Conservation (phyloP, 2,329 filamentous ascomycete species). For the Alternaria incomplexa region DNA sequence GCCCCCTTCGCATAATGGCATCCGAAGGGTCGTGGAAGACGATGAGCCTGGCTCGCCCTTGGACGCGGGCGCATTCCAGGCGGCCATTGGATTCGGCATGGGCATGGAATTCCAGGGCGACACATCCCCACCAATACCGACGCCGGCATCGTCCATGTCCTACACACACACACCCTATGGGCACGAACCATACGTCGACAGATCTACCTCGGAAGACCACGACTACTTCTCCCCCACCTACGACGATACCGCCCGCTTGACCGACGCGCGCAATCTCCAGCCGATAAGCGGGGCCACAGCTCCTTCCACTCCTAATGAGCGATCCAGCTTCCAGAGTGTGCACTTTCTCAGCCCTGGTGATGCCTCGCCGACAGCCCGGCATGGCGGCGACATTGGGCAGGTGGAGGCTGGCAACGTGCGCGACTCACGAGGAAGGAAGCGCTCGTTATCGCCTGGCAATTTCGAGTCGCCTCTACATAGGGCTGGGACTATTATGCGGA, state of each 20-base stretch:
- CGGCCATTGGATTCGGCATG: conserved; percentile 55
- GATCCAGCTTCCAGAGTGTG: conserved; percentile 61
- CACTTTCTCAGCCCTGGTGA: conserved; percentile 57
- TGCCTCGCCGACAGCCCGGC: conserved; percentile 52
- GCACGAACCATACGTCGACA: conserved; percentile 38
- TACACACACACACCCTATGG: conserved; percentile 46
- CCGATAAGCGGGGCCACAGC: conserved; percentile 60
- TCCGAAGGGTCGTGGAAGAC: conserved; percentile 46
- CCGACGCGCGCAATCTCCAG: conserved; percentile 61
- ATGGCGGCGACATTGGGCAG: conserved; percentile 66
- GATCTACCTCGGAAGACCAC: conserved; percentile 60
- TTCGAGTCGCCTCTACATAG: conserved; percentile 56
- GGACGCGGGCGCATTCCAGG: conserved; percentile 55
- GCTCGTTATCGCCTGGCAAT: conserved; percentile 55
- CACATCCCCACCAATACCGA: conserved; percentile 35
- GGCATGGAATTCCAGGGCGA: conserved; percentile 55
- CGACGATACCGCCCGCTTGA: conserved; percentile 66
- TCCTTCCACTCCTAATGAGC: conserved; percentile 44
- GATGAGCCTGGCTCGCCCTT: conserved; percentile 49
- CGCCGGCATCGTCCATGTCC: conserved; percentile 55
- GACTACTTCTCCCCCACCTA: conserved; percentile 61
- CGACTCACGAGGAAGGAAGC: conserved; percentile 53
- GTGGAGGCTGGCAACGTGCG: conserved; percentile 59
- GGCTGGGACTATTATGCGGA: conserved; percentile 60
- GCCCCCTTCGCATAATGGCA: conserved; percentile 34